A percentile compares a stretch with the other conserved stretches of the same genome.
phyloP scores from a whole-genome alignment of 306 rosid species.

The Macrotyloma uniflorum region DNA sequence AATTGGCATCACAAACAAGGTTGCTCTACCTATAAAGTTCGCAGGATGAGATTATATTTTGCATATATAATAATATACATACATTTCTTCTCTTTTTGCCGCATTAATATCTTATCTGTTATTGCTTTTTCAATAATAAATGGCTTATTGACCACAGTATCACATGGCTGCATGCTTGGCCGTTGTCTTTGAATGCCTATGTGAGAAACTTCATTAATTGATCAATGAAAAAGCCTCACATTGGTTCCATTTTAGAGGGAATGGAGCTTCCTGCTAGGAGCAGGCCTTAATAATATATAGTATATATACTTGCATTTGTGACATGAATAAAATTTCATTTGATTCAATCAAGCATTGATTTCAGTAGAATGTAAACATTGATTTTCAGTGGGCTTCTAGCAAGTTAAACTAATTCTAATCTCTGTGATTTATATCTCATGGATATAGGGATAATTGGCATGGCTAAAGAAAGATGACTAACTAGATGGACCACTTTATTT shows the following conservation, averaged over 20 bases:
- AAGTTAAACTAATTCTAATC: background rate
- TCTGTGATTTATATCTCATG: background rate
- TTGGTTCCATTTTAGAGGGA: conserved; percentile 8
- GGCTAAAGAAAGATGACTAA: conserved; percentile 13
- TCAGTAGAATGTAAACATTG: background rate
- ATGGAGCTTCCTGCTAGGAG: conserved; percentile 7
- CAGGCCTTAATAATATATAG: background rate
- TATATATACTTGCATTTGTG: background rate
- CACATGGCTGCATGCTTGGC: conserved; percentile 39
- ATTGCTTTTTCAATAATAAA: conserved; percentile 20
- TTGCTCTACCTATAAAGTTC: conserved; percentile 27
- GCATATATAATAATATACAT: background rate
- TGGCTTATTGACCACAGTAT: conserved; percentile 33
- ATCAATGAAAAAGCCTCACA: background rate
- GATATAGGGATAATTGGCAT: conserved; percentile 16
- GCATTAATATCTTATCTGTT: conserved; percentile 46
- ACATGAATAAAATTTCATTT: conserved; percentile 6
- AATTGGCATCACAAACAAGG: conserved; percentile 46
- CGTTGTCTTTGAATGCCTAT: background rate
- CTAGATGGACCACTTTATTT: conserved; percentile 48
- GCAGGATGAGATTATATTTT: conserved; percentile 9
- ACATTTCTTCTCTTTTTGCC: background rate
- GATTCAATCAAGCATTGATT: background rate
- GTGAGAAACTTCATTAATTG: conserved; percentile 5
- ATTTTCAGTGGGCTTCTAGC: background rate